Evolutionary conservation across 805 yeast genomes (phyloP).

Genomic region (Kazachstania martiniae): DNA sequence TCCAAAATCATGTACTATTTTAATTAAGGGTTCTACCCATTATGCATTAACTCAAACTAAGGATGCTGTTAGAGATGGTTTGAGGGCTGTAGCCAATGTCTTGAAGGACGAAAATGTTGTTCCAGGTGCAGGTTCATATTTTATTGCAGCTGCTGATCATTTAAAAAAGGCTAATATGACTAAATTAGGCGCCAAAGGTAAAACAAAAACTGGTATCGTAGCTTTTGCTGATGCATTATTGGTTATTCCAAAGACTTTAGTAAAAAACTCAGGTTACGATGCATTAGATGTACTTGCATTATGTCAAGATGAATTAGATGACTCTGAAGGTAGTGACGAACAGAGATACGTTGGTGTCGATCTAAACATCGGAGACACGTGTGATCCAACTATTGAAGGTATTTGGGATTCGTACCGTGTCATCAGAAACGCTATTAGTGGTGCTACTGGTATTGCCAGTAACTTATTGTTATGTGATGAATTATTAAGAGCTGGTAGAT

Average conservation of each 20-base stretch:
- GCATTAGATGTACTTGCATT: conserved; percentile 78
- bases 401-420: conserved; percentile 96
- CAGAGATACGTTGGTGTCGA: conserved; percentile 86
- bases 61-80: conserved; percentile 96
- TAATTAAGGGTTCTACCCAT: conserved; percentile 87
- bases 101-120: conserved; percentile 74
- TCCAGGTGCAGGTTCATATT: conserved; percentile 97
- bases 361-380: conserved; percentile 83
- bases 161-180: conserved; percentile 39
- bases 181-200: conserved; percentile 62
- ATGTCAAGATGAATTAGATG: conserved; percentile 58
- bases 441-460: conserved; percentile 91
- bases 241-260: conserved; percentile 85
- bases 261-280: conserved; percentile 88
- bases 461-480: conserved; percentile 92
- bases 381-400: conserved; percentile 91
- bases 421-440: conserved; percentile 79
- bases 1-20: conserved; percentile 84
- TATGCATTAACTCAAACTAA: conserved; percentile 85
- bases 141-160: conserved; percentile 67
- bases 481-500: conserved; percentile 90
- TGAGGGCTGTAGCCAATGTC: conserved; percentile 88
- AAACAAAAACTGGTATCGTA: conserved; percentile 77
- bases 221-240: conserved; percentile 91
- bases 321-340: conserved; percentile 32